Evolutionary conservation across 176 grass and related monocot species (phyloP).

Genomic region (Lolium multiflorum): DNA sequence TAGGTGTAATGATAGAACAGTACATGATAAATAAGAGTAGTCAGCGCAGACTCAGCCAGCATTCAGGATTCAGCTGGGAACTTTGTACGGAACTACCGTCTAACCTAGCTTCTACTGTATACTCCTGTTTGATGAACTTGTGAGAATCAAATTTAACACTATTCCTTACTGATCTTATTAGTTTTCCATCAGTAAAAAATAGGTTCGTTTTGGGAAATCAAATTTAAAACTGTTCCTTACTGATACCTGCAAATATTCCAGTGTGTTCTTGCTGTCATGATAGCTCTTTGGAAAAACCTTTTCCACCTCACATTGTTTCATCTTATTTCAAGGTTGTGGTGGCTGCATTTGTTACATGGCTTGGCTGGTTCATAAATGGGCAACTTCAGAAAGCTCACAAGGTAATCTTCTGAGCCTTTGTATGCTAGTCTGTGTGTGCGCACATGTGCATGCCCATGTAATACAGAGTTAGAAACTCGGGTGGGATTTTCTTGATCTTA

Average conservation of each 20-base stretch:
- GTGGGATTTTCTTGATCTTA: constrained; percentile 10
- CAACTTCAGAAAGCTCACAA: constrained; percentile 76
- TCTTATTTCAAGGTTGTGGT: too few species aligned
- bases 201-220: constrained; percentile 25
- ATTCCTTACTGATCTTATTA: too few species aligned
- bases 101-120: too few species aligned
- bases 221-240: not conserved
- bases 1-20: not conserved
- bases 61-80: constrained; percentile 34
- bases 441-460: not conserved
- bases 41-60: accelerated
- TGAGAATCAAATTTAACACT: too few species aligned
- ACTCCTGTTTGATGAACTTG: too few species aligned
- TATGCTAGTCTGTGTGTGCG: not conserved
- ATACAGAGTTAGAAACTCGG: not conserved
- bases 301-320: too few species aligned
- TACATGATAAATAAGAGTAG: too few species aligned
- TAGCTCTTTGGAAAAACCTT: constrained; percentile 34
- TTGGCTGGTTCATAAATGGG: constrained; percentile 86
- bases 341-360: constrained; percentile 72
- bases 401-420: not conserved
- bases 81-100: not conserved
- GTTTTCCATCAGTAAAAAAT: not conserved
- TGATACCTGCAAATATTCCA: not conserved
- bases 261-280: constrained; percentile 49